Base-by-base conservation (phyloP, 352 stramenopile species). In the Pythium oligandrum region DNA sequence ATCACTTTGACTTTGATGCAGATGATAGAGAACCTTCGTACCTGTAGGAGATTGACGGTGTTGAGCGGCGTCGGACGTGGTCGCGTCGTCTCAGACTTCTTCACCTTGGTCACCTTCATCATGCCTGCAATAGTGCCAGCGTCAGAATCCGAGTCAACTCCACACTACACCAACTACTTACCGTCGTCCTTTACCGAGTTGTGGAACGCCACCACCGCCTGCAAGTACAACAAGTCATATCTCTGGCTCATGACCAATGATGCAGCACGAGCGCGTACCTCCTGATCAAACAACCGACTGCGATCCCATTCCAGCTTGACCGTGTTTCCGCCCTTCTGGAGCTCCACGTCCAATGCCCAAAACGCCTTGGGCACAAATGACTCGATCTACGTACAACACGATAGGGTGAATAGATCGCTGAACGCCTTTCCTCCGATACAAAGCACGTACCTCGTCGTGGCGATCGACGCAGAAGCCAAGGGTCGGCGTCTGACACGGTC, bases 381-480 rank as follows among this genome's bases (percentile, higher is more conserved):
- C 70, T 97, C 77, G 48, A 97, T 97, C 33, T 64, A 26, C 34
- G 50, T 38, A 37, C 31, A 62, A 47, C 40, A 12, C 17, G 17
- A 26, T 26, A 26, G 17, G 17, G 17, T 26, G 17, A 26, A 26
- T 26, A 26, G 17, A 26, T 26, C 17, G 17, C 17, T 26, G 17
- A 26, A 26, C 17, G 17, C 17, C 17, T 26, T 26, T 26, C 17
- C 17, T 26, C 17, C 17, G 17, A 26, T 26, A 26, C 17, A 26
- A 26, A 26, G 17, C 17, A 26, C 17, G 17, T 50, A 65, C 58
- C 44, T 90, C 70, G 54, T 95, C 70, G 54, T 93, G 82, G 1
- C 88, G 68, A 60, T 95, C 73, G 5, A 96, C 89, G 61, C 77
- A 92, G 63, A 96, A 97, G 6, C 86, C 83, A 9, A 96, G 67